These are phyloP conservation scores for Ceratocystis diversiconidia DNA, from an alignment of 2,329 filamentous ascomycete genomes.

Conservation along the genomic window DNA sequence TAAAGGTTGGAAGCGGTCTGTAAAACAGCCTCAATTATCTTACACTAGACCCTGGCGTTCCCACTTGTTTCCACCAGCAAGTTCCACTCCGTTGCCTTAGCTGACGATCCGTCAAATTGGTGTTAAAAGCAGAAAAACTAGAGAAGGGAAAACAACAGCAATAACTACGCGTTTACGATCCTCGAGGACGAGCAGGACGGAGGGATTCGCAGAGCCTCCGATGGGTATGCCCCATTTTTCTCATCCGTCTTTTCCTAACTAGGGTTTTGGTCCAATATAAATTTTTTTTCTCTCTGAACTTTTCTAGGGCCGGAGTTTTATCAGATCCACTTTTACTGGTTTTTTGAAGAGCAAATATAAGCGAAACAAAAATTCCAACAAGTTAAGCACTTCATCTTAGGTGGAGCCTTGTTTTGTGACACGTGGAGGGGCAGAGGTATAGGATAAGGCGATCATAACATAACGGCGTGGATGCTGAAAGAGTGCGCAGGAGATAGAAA, in stretches of 20 bases:
- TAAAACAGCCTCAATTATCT: constrained; percentile 6
- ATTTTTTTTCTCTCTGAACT: too few species aligned
- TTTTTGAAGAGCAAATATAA: too few species aligned
- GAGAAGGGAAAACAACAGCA: neutral
- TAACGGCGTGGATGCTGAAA: too few species aligned
- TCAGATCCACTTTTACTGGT: too few species aligned
- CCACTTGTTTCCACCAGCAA: constrained; percentile 5
- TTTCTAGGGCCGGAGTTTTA: too few species aligned
- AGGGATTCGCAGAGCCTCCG: constrained; percentile 4
- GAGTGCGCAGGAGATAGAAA: too few species aligned
- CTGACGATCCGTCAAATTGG: neutral
- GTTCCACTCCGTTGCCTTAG: constrained; percentile 3
- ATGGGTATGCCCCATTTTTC: neutral
- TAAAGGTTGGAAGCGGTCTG: neutral
- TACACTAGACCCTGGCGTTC: neutral
- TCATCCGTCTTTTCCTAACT: neutral
- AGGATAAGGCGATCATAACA: too few species aligned
- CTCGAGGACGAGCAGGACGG: neutral
- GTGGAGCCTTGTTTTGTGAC: too few species aligned
- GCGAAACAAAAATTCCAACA: too few species aligned
- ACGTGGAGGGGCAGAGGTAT: too few species aligned
- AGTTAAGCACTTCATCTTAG: too few species aligned
- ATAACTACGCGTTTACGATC: too few species aligned
- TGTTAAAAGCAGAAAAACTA: neutral
- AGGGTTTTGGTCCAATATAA: neutral